A percentile compares a stretch with the other conserved stretches of the same genome.
Conservation (phyloP, 1,284 basidiomycete species). For the Omphalotus olearius region DNA sequence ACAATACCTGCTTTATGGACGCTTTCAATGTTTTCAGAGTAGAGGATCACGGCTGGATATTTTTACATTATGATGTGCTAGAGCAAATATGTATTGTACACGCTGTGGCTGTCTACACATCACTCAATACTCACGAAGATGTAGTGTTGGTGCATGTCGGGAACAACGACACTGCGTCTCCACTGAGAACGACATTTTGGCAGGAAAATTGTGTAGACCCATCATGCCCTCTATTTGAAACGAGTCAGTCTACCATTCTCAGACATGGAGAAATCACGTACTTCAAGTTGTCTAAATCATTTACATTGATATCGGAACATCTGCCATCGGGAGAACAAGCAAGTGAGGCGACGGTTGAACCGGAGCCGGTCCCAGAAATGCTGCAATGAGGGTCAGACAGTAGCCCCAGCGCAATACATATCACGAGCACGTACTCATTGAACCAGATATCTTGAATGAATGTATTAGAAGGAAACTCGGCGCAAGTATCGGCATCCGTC, state of each 20-base stretch:
- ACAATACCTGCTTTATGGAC: too few relatives aligned
- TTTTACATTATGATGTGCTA: too few relatives aligned
- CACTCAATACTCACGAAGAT: too few relatives aligned
- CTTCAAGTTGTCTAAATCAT: slow-evolving; percentile 36
- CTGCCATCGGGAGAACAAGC: slow-evolving; percentile 51
- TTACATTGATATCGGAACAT: slow-evolving; percentile 48
- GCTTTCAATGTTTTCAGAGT: too few relatives aligned
- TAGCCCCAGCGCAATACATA: not conserved
- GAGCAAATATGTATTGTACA: too few relatives aligned
- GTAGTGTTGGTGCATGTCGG: slow-evolving; percentile 8
- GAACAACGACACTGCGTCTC: slow-evolving; percentile 11
- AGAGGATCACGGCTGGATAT: too few relatives aligned
- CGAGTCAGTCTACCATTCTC: not conserved
- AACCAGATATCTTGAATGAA: slow-evolving; percentile 50
- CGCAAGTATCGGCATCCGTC: slow-evolving; percentile 40
- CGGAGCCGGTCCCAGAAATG: slow-evolving; percentile 54
- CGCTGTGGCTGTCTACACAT: too few relatives aligned
- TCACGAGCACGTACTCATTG: slow-evolving; percentile 31
- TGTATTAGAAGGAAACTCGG: slow-evolving; percentile 49
- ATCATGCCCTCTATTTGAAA: not conserved
- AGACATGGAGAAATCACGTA: slow-evolving; percentile 18
- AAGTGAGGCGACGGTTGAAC: slow-evolving; percentile 49
- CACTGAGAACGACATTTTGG: slow-evolving; percentile 12
- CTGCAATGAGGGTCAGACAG: slow-evolving; percentile 22
- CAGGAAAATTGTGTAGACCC: slow-evolving; percentile 6